Percentiles rank a stretch among this genome's conserved stretches.
These are phyloP conservation scores for Candida morakotiae DNA, from an alignment of 805 yeast species.

Conservation along the genomic window DNA sequence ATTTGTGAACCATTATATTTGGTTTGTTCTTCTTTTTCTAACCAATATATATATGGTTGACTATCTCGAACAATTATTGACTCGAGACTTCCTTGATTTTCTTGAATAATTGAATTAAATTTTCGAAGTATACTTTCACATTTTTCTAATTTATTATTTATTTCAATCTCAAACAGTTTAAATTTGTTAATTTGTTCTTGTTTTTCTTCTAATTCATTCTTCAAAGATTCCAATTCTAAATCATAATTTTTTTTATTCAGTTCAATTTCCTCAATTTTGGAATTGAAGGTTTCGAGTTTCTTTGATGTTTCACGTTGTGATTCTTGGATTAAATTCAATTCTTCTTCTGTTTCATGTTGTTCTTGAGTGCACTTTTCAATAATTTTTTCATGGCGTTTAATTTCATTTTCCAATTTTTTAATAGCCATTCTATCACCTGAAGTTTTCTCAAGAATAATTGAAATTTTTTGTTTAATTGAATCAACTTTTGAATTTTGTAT, in stretches of 20 bases:
- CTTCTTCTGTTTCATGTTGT: conserved; percentile 21
- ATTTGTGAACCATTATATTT: conserved; percentile 35
- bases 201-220: conserved; percentile 30
- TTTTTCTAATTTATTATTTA: conserved; percentile 60
- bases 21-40: conserved; percentile 34
- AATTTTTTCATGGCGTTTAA: conserved; percentile 49
- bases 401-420: conserved; percentile 61
- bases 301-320: conserved; percentile 18
- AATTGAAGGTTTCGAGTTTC: conserved; percentile 32
- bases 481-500: conserved; percentile 80
- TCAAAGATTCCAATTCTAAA: conserved; percentile 33
- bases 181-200: conserved; percentile 48
- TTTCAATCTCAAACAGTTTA: conserved; percentile 63
- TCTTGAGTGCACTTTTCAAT: conserved; percentile 48
- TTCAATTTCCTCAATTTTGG: conserved; percentile 28
- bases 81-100: conserved; percentile 37
- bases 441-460: conserved; percentile 52
- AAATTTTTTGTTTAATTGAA: conserved; percentile 64
- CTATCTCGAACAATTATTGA: conserved; percentile 52
- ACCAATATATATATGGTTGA: conserved; percentile 47
- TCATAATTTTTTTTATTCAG: conserved; percentile 34
- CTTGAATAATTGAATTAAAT: conserved; percentile 36
- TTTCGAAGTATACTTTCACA: conserved; percentile 36
- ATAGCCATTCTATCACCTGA: conserved; percentile 52
- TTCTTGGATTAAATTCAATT: conserved; percentile 17